Conservation (phyloP, 2,329 filamentous ascomycete genomes). For the Penicillium oxalicum region DNA sequence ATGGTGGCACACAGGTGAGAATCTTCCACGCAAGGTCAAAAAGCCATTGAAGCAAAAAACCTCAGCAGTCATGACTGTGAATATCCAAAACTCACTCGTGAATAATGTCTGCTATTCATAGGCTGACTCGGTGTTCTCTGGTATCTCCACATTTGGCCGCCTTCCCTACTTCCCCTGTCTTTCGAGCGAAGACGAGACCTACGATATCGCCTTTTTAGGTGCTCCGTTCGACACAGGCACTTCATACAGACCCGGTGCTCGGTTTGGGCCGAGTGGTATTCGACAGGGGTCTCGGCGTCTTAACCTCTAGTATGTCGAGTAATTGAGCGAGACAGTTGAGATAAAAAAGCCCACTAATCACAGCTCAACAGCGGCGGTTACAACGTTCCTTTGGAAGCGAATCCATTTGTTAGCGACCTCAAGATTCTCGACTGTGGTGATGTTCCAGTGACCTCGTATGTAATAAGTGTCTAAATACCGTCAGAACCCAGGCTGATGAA, state of each 20-base stretch:
- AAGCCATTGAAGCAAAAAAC: not conserved
- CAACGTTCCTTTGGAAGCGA: slow-evolving; percentile 72
- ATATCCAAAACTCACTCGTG: no score
- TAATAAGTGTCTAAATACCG: no score
- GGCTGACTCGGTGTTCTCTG: slow-evolving; percentile 84
- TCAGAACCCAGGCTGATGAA: not conserved
- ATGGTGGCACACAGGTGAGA: slow-evolving; percentile 72
- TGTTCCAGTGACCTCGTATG: slow-evolving; percentile 67
- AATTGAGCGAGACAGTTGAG: slow-evolving; percentile 12
- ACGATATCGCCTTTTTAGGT: slow-evolving; percentile 83
- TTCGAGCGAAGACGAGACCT: slow-evolving; percentile 61
- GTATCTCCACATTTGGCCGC: slow-evolving; percentile 78
- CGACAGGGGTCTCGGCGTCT: slow-evolving; percentile 78
- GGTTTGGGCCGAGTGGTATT: slow-evolving; percentile 79
- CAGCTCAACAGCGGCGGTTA: slow-evolving; percentile 63
- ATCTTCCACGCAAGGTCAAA: not conserved
- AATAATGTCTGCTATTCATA: slow-evolving; percentile 27
- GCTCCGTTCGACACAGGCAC: slow-evolving; percentile 83
- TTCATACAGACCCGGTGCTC: slow-evolving; percentile 74
- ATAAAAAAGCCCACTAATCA: not conserved
- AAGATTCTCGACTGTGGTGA: slow-evolving; percentile 78
- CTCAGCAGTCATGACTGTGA: no score
- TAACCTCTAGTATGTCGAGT: slow-evolving; percentile 69
- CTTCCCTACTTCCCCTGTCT: slow-evolving; percentile 73
- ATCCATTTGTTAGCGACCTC: slow-evolving; percentile 77